Base-by-base conservation (phyloP, 2,329 filamentous ascomycete species). In the Penicillium freii region DNA sequence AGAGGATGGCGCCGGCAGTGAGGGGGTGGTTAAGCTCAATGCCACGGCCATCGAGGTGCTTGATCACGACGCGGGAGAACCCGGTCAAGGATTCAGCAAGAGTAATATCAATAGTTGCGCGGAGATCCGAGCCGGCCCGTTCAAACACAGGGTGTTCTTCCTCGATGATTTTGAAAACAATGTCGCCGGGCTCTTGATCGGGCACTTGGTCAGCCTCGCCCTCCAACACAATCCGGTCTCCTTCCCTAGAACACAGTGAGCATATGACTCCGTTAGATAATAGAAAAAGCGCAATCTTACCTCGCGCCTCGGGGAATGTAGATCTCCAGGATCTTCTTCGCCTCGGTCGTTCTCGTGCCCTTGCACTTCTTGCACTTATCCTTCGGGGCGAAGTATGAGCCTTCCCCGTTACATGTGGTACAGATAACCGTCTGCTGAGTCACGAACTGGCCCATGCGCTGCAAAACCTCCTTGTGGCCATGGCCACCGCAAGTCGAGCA, bases 321-420 rank as follows among this genome's bases (percentile, higher is more conserved):
- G 51, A 99, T 88, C 78, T 99, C 94, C 59, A 99, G 81, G 4
- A 93, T 90, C 80, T 97, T 99, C 77, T 90, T 94, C 77, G 94
- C 90, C 69, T 92, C 88, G 44, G 87, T 86, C 15, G 91, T 92
- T 61, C 91, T 85, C 75, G 90, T 90, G 70, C 94, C 94, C 79
- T 97, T 97, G 85, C 94, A 99, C 81, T 94, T 97, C 82, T 96
- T 96, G 82, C 94, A 99, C 72, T 91, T 91, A 71, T 99, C 94
- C 81, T 97, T 97, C 71, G 96, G 91, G 75, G 93, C 93, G 79
- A 87, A 96, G 70, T 92, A 87, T 70, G 87, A 87, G 6, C 94
- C 94, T n/a, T 87, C 84, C 34, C 92, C 93, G 59, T 87, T 83
- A 77, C 94, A 99, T 69, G 88, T 87, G 68, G 89, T 87, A 75